phyloP scores from a whole-genome alignment of 1,284 basidiomycete genomes.

The Leucoagaricus sp. region DNA sequence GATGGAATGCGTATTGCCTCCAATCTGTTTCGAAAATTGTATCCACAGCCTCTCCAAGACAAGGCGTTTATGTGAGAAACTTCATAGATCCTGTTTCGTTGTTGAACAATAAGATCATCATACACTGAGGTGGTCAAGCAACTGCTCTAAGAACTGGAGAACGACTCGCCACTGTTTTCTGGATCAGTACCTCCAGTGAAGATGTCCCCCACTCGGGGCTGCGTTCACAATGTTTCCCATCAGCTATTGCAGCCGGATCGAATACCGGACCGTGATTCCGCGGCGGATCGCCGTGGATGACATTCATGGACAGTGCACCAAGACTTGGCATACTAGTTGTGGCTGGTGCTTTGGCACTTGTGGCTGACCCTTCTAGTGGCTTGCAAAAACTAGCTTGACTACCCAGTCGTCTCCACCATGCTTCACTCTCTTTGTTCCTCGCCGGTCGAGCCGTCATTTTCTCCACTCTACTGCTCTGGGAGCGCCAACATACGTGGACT shows the following conservation, averaged over 20 bases:
- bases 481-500: neutral
- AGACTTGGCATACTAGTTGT: neutral
- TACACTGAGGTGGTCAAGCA: neutral
- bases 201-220: no score
- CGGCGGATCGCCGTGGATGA: constrained; percentile 1
- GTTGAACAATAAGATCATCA: neutral
- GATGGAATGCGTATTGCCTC: neutral
- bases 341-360: constrained; percentile 3
- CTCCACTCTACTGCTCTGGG: neutral
- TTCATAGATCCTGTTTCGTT: neutral
- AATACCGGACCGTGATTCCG: neutral
- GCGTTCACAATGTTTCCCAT: no score
- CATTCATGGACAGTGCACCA: neutral
- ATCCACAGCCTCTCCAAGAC: constrained; percentile 3
- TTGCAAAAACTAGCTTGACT: neutral
- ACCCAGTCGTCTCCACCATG: neutral
- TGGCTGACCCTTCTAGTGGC: neutral
- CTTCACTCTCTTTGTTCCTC: neutral
- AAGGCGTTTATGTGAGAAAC: neutral
- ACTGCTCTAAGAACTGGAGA: neutral
- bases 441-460: constrained; percentile 5
- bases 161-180: neutral
- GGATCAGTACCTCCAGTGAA: neutral
- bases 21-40: constrained; percentile 13
- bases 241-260: neutral